Conservation (phyloP, 495 filamentous ascomycete species). For the Penicillium mononematosum region DNA sequence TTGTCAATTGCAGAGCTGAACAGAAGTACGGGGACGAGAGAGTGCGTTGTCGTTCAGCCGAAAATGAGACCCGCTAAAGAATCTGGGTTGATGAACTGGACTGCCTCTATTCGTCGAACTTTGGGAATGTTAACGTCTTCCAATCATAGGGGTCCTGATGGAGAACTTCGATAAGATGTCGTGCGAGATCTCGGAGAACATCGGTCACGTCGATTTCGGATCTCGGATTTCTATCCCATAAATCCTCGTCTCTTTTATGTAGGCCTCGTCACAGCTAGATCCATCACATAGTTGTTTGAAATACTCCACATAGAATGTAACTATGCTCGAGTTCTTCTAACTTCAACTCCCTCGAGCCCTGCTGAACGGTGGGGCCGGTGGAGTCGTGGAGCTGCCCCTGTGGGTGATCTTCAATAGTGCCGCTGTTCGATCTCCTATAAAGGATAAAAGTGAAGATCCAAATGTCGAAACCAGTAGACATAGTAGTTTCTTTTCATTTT, state of each 20-base stretch:
- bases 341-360: background rate
- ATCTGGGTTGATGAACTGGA: background rate
- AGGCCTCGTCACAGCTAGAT: background rate
- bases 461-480: background rate
- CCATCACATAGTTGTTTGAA: background rate
- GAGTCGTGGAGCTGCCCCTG: background rate
- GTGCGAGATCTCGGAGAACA: constrained; percentile 6
- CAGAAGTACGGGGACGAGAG: background rate
- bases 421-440: background rate
- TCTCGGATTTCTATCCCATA: background rate
- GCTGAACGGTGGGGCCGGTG: background rate
- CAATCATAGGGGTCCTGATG: background rate
- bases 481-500: background rate
- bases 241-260: constrained; percentile 2
- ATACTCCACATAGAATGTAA: background rate
- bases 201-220: constrained; percentile 4
- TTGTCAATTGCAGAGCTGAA: background rate
- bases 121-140: background rate
- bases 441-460: background rate
- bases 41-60: too few species aligned
- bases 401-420: background rate
- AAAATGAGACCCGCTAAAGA: background rate
- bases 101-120: background rate
- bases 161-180: background rate
- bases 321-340: background rate